A percentile compares a stretch with the other conserved stretches of the same genome.
These are phyloP conservation scores for Aspergillus biplanus DNA, from an alignment of 495 filamentous ascomycete genomes.

Conservation along the genomic window DNA sequence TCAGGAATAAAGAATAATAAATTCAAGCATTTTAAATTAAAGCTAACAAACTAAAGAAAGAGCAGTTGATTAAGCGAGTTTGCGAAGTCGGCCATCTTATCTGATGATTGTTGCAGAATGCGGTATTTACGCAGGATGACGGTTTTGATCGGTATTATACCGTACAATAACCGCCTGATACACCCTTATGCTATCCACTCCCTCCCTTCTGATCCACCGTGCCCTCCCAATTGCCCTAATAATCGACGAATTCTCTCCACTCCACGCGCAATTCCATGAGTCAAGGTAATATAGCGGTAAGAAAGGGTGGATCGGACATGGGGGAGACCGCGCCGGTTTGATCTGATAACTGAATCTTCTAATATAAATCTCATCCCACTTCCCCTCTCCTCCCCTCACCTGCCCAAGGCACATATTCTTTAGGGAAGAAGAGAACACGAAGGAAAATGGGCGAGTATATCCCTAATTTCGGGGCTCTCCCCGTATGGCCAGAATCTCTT, in stretches of 20 bases:
- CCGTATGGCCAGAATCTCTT: background rate
- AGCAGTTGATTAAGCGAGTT: background rate
- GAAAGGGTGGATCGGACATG: too few species aligned
- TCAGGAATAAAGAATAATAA: too few species aligned
- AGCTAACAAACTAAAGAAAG: too few species aligned
- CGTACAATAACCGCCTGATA: background rate
- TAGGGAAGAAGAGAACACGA: background rate
- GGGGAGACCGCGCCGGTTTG: too few species aligned
- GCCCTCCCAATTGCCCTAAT: background rate
- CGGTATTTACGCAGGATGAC: background rate
- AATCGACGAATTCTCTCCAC: background rate
- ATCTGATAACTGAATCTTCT: background rate
- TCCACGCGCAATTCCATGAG: background rate
- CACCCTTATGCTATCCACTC: background rate
- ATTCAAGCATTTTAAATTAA: too few species aligned
- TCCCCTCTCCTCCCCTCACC: too few species aligned
- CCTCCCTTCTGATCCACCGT: background rate
- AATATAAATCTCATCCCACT: background rate
- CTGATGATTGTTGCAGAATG: conserved; percentile 6
- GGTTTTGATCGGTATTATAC: background rate
- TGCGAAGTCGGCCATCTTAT: conserved; percentile 16
- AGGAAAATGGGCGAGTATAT: background rate
- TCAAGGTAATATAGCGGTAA: background rate
- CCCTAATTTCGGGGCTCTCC: background rate
- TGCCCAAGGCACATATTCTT: background rate